Conservation (phyloP, 352 stramenopile species). For the Thalassiosira delicatula region DNA sequence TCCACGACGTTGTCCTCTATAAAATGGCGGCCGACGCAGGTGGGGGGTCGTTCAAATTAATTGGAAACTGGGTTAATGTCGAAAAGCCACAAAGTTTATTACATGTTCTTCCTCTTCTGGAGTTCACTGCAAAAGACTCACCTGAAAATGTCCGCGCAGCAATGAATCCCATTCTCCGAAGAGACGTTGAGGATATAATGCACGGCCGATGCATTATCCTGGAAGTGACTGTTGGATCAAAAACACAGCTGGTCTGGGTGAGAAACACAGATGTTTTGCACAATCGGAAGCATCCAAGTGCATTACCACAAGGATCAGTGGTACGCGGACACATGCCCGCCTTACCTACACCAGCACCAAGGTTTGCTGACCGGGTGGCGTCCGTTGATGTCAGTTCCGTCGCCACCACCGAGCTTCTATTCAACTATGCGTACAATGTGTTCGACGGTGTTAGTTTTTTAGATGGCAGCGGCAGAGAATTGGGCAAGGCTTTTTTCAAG, state of each 20-base stretch:
- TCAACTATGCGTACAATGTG: not conserved
- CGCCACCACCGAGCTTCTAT: not conserved
- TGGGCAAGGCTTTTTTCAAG: not conserved
- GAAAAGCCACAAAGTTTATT: constrained; percentile 14
- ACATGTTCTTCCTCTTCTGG: constrained; percentile 1
- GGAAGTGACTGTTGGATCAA: too few relatives aligned
- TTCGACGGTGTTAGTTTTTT: constrained; percentile 3
- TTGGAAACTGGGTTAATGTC: not conserved
- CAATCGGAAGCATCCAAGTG: not conserved
- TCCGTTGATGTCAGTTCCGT: not conserved
- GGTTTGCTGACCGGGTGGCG: not conserved
- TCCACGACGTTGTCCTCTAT: not conserved
- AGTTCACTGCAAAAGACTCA: constrained; percentile 11
- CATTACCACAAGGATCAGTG: not conserved
- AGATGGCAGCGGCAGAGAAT: not conserved
- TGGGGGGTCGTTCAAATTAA: not conserved
- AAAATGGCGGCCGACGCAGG: not conserved
- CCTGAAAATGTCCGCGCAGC: not conserved
- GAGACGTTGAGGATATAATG: constrained; percentile 11
- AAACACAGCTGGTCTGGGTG: too few relatives aligned
- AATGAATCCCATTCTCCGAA: not conserved
- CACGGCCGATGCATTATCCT: constrained; percentile 12
- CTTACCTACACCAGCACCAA: not conserved
- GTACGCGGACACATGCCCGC: not conserved
- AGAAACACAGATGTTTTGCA: too few relatives aligned